A percentile compares a stretch with the other conserved stretches of the same genome.
phyloP scores from a whole-genome alignment of 441 rosid genomes.

The Gossypium davidsonii region DNA sequence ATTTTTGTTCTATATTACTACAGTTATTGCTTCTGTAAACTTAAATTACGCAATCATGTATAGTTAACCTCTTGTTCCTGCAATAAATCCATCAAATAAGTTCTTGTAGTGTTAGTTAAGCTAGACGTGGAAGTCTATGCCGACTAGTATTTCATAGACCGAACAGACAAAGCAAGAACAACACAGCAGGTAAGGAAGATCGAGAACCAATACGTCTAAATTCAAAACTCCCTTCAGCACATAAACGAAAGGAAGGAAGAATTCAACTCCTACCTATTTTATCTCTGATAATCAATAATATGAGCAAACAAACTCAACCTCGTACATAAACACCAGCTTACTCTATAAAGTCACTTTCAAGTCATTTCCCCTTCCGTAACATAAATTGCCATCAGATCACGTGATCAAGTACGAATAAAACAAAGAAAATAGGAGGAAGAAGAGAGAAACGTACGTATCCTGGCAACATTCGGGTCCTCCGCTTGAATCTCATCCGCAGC shows the following conservation, averaged over 20 bases:
- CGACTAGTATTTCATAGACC: background rate
- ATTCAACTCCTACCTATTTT: background rate
- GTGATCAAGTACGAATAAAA: background rate
- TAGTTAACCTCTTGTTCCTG: background rate
- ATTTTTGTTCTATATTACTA: background rate
- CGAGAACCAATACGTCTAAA: background rate
- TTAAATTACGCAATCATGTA: background rate
- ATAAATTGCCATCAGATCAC: slow-evolving; percentile 1
- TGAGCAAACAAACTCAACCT: background rate
- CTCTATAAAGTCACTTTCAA: background rate
- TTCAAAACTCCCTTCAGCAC: background rate
- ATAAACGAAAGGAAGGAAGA: background rate
- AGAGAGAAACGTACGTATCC: slow-evolving; percentile 54
- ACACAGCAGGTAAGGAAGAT: background rate
- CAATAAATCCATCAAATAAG: background rate
- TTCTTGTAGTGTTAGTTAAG: background rate
- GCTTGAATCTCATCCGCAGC: slow-evolving; percentile 94
- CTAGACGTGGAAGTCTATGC: background rate
- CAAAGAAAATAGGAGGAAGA: background rate
- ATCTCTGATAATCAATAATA: background rate
- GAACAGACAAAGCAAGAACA: background rate
- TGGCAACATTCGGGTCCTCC: slow-evolving; percentile 71
- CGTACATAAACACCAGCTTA: background rate
- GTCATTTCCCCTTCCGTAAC: background rate
- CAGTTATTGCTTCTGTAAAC: background rate